Base-by-base conservation (phyloP, 768 basidiomycete genomes). In the Lentinus tigrinus region DNA sequence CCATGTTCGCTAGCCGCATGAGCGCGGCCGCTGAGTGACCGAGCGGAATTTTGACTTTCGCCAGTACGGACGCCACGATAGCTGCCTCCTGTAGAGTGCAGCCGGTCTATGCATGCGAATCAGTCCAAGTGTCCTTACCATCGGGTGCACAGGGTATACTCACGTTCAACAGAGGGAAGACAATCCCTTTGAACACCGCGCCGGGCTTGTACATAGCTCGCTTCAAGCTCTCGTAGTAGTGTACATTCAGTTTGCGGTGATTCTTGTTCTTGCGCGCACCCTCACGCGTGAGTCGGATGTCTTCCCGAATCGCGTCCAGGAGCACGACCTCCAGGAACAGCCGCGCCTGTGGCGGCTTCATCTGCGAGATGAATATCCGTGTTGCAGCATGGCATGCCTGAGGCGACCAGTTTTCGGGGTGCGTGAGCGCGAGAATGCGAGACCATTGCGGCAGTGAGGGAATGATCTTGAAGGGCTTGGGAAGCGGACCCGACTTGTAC, bases 381-480 rank as follows among this genome's bases (percentile, higher is more conserved):
- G 96, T 97, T 14, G 96, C 96, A 24, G 93, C 94, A 60, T 88
- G 86, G 61, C 93, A 94, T 1, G 95, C 95, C 71, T 98, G 94
- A 0, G 97, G 91, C 1, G 93, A 92, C 97, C 97, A 98, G 65
- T 86, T 82, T 74, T 95, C 89, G 1, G 97, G 97, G 53, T 82
- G 81, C 14, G 97, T 98, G 44, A 98, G 82, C 26, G 95, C 93
- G 43, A 99, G 84, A 61, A 98, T 87, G 47, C 94, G 90, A 10
- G 95, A 95, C 97, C 97, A 99, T 59, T 91, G 88, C 3, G 93
- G 91, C 24, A 98, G 85, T 11, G 95, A 90, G 21, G 97, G 97
- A 46, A 99, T 91, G 60, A 99, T 90, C 79, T 99, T 99, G 85
- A 99, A 95, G 3, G 95, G 81, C 75, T 98, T 98, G 28, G 97